Percentiles rank a stretch among this genome's conserved stretches.
Evolutionary conservation across 768 basidiomycete species (phyloP).

Genomic region (Cystoderma amianthinum): DNA sequence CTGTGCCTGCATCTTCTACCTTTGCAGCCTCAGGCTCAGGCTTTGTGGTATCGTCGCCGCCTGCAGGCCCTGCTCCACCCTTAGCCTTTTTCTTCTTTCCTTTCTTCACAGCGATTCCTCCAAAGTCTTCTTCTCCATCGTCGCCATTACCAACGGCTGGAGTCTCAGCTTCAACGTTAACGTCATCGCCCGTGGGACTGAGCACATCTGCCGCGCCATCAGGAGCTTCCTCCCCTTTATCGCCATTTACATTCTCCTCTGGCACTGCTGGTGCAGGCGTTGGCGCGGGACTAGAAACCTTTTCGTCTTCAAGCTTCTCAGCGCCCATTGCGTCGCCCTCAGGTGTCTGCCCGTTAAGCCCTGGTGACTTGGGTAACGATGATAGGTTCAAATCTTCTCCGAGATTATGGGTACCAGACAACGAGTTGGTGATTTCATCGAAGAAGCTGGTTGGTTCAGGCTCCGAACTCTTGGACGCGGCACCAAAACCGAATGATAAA

Average conservation of each 20-base stretch:
- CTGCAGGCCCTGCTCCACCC: too few relatives aligned
- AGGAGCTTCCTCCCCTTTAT: not conserved
- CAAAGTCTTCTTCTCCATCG: not conserved
- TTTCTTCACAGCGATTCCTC: constrained; percentile 1
- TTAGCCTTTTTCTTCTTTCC: not conserved
- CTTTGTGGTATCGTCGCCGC: not conserved
- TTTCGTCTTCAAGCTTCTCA: not conserved
- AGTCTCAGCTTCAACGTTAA: constrained; percentile 1
- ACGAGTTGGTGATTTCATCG: too few relatives aligned
- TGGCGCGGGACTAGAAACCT: not conserved
- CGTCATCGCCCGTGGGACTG: constrained; percentile 1
- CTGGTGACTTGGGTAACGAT: not conserved
- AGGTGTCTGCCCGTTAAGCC: not conserved
- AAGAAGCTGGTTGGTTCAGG: too few relatives aligned
- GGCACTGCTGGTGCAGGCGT: not conserved
- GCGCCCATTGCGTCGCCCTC: not conserved
- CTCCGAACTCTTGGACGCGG: not conserved
- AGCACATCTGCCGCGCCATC: not conserved
- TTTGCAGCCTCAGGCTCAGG: constrained; percentile 2
- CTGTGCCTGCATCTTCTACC: constrained; percentile 3
- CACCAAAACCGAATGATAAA: not conserved
- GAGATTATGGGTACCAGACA: not conserved
- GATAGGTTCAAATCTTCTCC: not conserved
- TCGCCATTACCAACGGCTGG: not conserved
- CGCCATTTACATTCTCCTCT: not conserved